Base-by-base conservation (phyloP, 1,284 basidiomycete species). In the Leccinum subspadiceum region DNA sequence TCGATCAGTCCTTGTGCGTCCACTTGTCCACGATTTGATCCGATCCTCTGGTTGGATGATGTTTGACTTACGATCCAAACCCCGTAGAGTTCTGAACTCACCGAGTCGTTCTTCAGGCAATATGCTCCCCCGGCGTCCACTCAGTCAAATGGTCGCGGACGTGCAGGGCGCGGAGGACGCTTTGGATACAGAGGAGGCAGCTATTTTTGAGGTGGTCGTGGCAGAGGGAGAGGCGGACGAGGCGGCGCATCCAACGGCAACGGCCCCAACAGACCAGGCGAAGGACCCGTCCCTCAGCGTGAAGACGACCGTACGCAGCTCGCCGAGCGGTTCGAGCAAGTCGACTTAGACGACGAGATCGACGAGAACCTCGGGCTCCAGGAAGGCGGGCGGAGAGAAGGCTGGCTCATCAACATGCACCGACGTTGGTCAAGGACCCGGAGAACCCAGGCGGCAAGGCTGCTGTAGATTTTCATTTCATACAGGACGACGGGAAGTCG, bases 321-420 rank as follows among this genome's bases (percentile, higher is more conserved):
- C 4, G 88, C 86, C 10, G 94, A 96, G 68, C 80, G 84, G 65
- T 94, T 96, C 68, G 94, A 96, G 70, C 86, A 85, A 66, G 85
- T 89, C 5, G 78, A 81, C 53, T 67, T 90, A 31, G 80, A 79
- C 60, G 94, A 99, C 73, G 93, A 96, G 70, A 86, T 98, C 29
- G 96, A 99, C 70, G 93, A 94, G 74, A 93, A 91, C 72, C 80
- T 99, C 29, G 97, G 97, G 0, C 99, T 99, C 75, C 86, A 93
- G 63, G 89, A 90, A 66, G 93, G 93, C 0, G 77, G 81, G 7
- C 78, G 78, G 65, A 84, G 80, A 67, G 90, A 93, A 60, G 95
- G 94, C 1, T 99, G 97, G 97, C 80, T 99, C 71, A 89, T 99
- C 63, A 98, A 98, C 74, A 99, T 99, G 96, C 96, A 97, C 74